Evolutionary conservation across 345 rosid species (phyloP).

Genomic region (Jatropha curcas): DNA sequence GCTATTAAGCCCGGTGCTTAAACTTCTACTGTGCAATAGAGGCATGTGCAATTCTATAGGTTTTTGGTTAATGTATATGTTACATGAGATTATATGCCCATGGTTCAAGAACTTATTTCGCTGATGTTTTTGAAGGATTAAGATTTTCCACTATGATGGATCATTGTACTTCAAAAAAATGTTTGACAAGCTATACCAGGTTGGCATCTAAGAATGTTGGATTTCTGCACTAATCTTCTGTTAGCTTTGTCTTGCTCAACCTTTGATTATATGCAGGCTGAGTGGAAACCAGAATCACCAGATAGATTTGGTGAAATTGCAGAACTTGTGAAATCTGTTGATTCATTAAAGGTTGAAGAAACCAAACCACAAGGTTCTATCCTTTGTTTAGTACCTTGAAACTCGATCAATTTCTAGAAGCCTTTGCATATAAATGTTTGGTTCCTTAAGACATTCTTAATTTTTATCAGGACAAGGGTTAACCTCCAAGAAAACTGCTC

Average conservation of each 20-base stretch:
- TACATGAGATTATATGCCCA: neutral
- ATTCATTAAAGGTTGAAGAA: constrained; percentile 60
- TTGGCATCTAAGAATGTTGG: constrained; percentile 22
- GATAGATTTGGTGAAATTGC: constrained; percentile 70
- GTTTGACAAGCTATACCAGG: constrained; percentile 94
- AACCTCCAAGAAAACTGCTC: constrained; percentile 44
- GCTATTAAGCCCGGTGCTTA: neutral
- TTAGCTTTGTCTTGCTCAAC: neutral
- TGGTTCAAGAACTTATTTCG: constrained; percentile 3
- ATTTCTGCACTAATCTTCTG: neutral
- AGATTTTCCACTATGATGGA: constrained; percentile 80
- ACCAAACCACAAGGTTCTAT: constrained; percentile 60
- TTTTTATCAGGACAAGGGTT: constrained; percentile 58
- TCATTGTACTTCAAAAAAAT: constrained; percentile 67
- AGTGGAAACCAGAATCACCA: constrained; percentile 86
- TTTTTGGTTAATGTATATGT: neutral
- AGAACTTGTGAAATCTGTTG: constrained; percentile 63
- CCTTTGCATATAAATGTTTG: constrained; percentile 2
- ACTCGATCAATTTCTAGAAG: constrained; percentile 2
- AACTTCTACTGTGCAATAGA: neutral
- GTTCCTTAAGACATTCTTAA: constrained; percentile 13
- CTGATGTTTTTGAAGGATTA: constrained; percentile 56
- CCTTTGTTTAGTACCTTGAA: constrained; percentile 7
- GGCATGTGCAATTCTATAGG: neutral
- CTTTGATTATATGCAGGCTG: constrained; percentile 52